These are phyloP conservation scores for Colletotrichum limetticola DNA, from an alignment of 2,329 filamentous ascomycete genomes.

Conservation along the genomic window DNA sequence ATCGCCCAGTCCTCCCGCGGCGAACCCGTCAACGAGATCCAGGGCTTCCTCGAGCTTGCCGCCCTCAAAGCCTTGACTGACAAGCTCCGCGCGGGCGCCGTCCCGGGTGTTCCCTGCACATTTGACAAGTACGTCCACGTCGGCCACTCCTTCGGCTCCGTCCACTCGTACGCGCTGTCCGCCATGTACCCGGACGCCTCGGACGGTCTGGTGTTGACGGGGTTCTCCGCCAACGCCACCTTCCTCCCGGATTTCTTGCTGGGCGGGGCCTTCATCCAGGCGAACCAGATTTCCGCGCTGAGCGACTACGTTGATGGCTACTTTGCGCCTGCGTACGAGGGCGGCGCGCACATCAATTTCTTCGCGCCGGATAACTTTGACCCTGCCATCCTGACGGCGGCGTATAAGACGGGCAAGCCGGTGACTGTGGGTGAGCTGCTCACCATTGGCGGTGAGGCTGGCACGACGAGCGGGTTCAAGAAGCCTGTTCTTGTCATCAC, in stretches of 20 bases:
- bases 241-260: slow-evolving; percentile 57
- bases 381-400: slow-evolving; percentile 57
- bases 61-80: slow-evolving; percentile 65
- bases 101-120: slow-evolving; percentile 51
- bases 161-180: slow-evolving; percentile 66
- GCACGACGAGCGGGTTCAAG: slow-evolving; percentile 50
- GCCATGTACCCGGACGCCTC: slow-evolving; percentile 62
- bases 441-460: slow-evolving; percentile 57
- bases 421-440: slow-evolving; percentile 68
- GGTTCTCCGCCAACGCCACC: slow-evolving; percentile 61
- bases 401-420: slow-evolving; percentile 62
- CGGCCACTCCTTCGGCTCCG: slow-evolving; percentile 73
- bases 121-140: slow-evolving; percentile 65
- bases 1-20: slow-evolving; percentile 68
- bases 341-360: slow-evolving; percentile 63
- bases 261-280: slow-evolving; percentile 59
- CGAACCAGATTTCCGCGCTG: slow-evolving; percentile 45
- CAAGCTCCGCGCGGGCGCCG: slow-evolving; percentile 55
- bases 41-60: slow-evolving; percentile 66
- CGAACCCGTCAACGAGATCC: slow-evolving; percentile 69
- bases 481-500: slow-evolving; percentile 70
- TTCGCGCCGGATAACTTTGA: slow-evolving; percentile 66
- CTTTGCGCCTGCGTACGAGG: slow-evolving; percentile 56
- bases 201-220: slow-evolving; percentile 69
- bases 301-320: slow-evolving; percentile 61